Evolutionary conservation across 164 flowering plant species (phyloP), one percentile per base, ranked within the genome.

Genomic region (Euptelea pleiosperma): DNA sequence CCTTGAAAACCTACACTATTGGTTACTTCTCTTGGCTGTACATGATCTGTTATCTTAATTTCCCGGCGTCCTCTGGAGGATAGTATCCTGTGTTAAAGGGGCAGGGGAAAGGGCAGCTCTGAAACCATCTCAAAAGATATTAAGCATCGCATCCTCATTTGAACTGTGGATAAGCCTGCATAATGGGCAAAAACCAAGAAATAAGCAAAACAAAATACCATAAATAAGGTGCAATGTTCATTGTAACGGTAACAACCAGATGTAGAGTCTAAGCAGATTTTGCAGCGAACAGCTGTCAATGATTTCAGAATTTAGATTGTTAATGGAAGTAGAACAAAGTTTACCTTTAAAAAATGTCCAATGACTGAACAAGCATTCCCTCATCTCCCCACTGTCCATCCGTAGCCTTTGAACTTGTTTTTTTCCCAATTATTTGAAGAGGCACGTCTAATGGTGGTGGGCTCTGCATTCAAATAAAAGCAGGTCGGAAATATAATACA

Each of bases 381-480:
- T 87, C 82, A 24, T 87, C 96, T 30, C 82, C 93, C 96, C 94
- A 89, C 0, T 62, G 56, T 16, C 73, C 63, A 43, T 81, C 87
- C 44, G 75, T 82, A 37, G 78, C 73, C 25, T 74, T 80, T 4
- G 75, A 56, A 62, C 80, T 83, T 8, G 40, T 40, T 14, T 70
- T 59, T 69, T 77, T 89, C 46, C 71, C 80, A 18, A 83, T 82
- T 42, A 89, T 35, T 57, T 79, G 58, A 53, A 86, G 83, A 47
- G 97, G 96, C 0, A 52, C 83, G 2, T 89, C 97, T 58, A 93
- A 63, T 22, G 74, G 80, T 15, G 98, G 98, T 6, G 96, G 92
- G 22, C 25, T 70, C 98, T 92, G 77, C 79, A 76, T 24, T 51
- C 8, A 72, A 30, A 51, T n/a, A 25, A 37, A 54, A 4, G 34